Percentiles rank a stretch among this genome's conserved stretches.
Conservation (phyloP, 2,329 filamentous ascomycete genomes). For the Sarocladium brachiariae region DNA sequence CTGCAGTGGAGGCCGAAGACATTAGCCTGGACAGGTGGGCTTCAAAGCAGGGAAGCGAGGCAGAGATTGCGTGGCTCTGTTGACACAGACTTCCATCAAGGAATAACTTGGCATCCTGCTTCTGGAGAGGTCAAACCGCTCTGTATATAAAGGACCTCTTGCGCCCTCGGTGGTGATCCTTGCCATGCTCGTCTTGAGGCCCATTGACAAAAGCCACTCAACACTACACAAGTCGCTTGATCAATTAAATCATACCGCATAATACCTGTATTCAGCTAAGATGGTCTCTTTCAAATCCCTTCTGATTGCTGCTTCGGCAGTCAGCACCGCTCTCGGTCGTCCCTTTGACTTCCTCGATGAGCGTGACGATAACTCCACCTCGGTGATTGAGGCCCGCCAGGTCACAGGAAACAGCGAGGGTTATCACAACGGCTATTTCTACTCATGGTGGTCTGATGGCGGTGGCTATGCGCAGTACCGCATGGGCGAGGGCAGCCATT, state of each 20-base stretch:
- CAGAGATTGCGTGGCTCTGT: too few relatives aligned
- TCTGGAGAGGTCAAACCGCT: not conserved
- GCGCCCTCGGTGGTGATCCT: not conserved
- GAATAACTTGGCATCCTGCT: not conserved
- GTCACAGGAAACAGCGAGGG: slow-evolving; percentile 38
- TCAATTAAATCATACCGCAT: too few relatives aligned
- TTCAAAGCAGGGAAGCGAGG: not conserved
- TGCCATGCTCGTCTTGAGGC: not conserved
- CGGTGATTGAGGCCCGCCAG: slow-evolving; percentile 22
- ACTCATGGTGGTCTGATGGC: slow-evolving; percentile 53
- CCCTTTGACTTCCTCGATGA: slow-evolving; percentile 19
- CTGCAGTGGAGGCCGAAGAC: too few relatives aligned
- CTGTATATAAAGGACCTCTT: slow-evolving; percentile 5
- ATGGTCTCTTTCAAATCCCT: slow-evolving; percentile 35
- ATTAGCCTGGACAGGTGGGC: not conserved
- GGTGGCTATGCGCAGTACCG: slow-evolving; percentile 45
- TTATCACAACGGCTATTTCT: slow-evolving; percentile 51
- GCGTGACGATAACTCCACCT: slow-evolving; percentile 29
- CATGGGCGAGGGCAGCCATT: slow-evolving; percentile 43
- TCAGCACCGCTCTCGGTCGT: slow-evolving; percentile 26
- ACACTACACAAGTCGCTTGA: not conserved
- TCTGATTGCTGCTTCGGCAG: slow-evolving; percentile 27
- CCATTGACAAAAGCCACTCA: not conserved
- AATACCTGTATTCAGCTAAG: slow-evolving; percentile 14
- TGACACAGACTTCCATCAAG: too few relatives aligned